These are phyloP conservation scores for Wickerhamiella kurtzmanii DNA, from an alignment of 805 yeast genomes.

Conservation along the genomic window DNA sequence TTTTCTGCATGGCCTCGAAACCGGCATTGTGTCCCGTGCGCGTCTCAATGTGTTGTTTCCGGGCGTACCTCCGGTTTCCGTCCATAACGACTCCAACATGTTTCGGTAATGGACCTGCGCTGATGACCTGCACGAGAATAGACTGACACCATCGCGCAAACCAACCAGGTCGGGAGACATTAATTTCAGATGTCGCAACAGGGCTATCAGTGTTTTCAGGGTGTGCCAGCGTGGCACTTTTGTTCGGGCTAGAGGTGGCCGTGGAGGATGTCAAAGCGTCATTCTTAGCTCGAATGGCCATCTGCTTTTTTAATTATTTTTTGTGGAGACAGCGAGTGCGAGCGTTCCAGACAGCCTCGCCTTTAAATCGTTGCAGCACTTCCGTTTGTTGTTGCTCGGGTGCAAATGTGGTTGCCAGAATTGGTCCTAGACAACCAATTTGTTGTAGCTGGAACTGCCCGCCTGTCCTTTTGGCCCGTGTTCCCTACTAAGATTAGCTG, in stretches of 20 bases:
- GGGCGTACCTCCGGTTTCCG: conserved; percentile 87
- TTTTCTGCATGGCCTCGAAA: conserved; percentile 54
- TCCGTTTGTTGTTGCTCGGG: no score
- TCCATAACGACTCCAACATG: conserved; percentile 96
- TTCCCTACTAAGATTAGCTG: neutral
- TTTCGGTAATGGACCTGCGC: conserved; percentile 69
- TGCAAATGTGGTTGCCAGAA: neutral
- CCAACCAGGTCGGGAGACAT: conserved; percentile 2
- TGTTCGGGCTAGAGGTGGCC: neutral
- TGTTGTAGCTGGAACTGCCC: no score
- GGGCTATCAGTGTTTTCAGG: no score
- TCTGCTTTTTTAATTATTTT: no score
- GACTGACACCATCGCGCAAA: neutral
- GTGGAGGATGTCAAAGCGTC: no score
- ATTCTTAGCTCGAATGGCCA: no score
- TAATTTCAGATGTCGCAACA: no score
- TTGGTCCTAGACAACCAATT: neutral
- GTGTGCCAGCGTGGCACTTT: neutral
- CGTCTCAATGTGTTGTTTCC: conserved; percentile 47
- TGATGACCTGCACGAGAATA: conserved; percentile 26
- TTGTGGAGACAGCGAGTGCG: no score
- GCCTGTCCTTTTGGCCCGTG: no score
- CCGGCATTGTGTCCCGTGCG: conserved; percentile 90
- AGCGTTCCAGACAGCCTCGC: no score
- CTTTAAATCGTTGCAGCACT: no score